Conservation (phyloP, 2,329 filamentous ascomycete genomes). For the Cladosporium colombiae region DNA sequence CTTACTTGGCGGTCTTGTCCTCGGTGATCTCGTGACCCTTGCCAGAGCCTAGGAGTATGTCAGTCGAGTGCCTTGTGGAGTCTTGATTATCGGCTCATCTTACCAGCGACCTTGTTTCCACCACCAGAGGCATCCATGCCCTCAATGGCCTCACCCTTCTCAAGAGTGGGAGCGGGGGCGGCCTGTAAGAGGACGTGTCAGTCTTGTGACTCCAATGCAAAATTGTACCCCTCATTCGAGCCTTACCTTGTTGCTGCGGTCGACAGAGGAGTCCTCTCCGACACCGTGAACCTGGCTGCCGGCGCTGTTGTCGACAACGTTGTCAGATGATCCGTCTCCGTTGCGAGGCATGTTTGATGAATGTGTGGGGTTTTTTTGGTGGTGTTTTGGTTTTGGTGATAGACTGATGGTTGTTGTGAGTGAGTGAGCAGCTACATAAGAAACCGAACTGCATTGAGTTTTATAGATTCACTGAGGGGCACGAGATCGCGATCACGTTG, state of each 20-base stretch:
- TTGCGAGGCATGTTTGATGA: conserved; percentile 16
- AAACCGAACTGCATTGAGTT: neutral
- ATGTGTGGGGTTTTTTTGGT: neutral
- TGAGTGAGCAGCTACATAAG: neutral
- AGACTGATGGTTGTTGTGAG: neutral
- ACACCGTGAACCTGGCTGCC: conserved; percentile 15
- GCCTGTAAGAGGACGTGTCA: conserved; percentile 35
- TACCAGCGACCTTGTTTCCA: conserved; percentile 27
- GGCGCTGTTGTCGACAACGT: conserved; percentile 16
- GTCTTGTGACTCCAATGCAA: conserved; percentile 1
- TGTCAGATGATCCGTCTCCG: conserved; percentile 15
- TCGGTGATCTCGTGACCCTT: conserved; percentile 18
- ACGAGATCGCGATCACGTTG: conserved; percentile 5
- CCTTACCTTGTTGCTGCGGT: conserved; percentile 7
- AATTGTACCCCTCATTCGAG: neutral
- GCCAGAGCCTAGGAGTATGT: neutral
- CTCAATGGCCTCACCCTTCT: conserved; percentile 42
- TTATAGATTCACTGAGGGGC: conserved; percentile 2
- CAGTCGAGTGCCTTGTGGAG: neutral
- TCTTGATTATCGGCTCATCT: neutral
- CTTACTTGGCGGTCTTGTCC: conserved; percentile 17
- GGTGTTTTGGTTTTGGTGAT: neutral
- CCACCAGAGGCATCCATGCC: conserved; percentile 41
- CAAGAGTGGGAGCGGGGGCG: conserved; percentile 40
- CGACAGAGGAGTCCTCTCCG: conserved; percentile 6